Base-by-base conservation (phyloP, 164 flowering plant genomes). In the Nymphaea colorata region DNA sequence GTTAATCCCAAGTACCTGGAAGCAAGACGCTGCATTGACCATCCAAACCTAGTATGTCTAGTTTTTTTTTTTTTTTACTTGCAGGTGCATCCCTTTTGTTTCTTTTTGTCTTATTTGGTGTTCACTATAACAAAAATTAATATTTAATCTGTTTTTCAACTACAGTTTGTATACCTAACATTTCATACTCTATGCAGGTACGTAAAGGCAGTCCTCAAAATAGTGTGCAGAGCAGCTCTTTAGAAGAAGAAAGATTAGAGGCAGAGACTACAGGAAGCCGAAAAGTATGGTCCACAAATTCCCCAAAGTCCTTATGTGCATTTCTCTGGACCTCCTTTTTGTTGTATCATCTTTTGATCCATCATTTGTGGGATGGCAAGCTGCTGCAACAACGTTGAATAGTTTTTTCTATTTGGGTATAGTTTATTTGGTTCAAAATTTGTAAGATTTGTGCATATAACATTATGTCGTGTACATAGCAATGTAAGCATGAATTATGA, bases 1-100 rank as follows among this genome's bases (percentile, higher is more conserved):
- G 97, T 95, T 43, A 95, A 92, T 75, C 98, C 96, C 57, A 87
- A 88, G 69, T 95, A 92, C 63, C 71, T 95, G 80, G 89, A 83
- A 78, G 87, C 86, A 74, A 81, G 83, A 55, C 83, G 81, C 16
- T 89, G 78, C 70, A 62, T 84, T 73, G 91, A 91, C 53, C 78
- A 72, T 62, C 72, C 88, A 69, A 59, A 79, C 25, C 72, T 63
- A 36, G 87, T 87, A 69, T 73, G 70, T 77, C 85, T 86, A 79
- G 82, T 67, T 63, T 63, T 51, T 42, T 67, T 63, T 63, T 51
- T 42, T 62, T 65, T 64, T 57, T 63, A 47, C 12, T 47, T 47
- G 2, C 55, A 47, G 7, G 3, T 6, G 55, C 55, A 47, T 25
- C 36, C 55, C 3, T 47, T 47, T 7, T 47, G 55, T 2, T 47